A percentile compares a stretch with the other conserved stretches of the same genome.
Evolutionary conservation across 2,329 filamentous ascomycete species (phyloP).

Genomic region (Diaporthe sp.): DNA sequence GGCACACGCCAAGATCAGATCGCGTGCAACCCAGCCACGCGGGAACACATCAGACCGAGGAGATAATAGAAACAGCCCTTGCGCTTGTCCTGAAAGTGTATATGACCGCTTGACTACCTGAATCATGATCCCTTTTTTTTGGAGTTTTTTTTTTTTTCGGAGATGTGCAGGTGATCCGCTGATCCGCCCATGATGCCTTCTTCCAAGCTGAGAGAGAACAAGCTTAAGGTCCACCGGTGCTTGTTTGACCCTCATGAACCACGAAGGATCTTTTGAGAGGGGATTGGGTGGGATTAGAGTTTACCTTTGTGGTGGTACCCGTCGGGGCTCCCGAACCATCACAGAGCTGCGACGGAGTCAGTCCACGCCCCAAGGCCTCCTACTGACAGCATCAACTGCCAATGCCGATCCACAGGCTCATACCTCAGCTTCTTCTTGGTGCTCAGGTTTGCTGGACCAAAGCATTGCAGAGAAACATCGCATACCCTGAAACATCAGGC

Average conservation of each 20-base stretch:
- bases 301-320: conserved; percentile 8
- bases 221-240: not conserved
- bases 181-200: not conserved
- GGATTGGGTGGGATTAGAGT: not conserved
- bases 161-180: not conserved
- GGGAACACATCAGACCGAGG: conserved; percentile 13
- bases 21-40: conserved; percentile 18
- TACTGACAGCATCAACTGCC: not conserved
- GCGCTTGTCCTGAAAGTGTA: not conserved
- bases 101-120: not conserved
- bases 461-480: not conserved
- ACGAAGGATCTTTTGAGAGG: not conserved
- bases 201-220: not conserved
- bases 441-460: not conserved
- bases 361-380: not conserved
- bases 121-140: not conserved
- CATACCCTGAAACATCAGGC: conserved; percentile 8
- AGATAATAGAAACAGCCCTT: conserved; percentile 1
- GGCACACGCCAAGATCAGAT: conserved; percentile 20
- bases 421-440: not conserved
- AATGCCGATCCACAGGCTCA: not conserved
- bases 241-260: not conserved
- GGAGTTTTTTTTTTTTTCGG: no score
- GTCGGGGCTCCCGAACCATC: not conserved
- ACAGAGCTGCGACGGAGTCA: not conserved